A percentile compares a stretch with the other conserved stretches of the same genome.
Conservation (phyloP, 2,329 filamentous ascomycete genomes). For the Periconia sp. region DNA sequence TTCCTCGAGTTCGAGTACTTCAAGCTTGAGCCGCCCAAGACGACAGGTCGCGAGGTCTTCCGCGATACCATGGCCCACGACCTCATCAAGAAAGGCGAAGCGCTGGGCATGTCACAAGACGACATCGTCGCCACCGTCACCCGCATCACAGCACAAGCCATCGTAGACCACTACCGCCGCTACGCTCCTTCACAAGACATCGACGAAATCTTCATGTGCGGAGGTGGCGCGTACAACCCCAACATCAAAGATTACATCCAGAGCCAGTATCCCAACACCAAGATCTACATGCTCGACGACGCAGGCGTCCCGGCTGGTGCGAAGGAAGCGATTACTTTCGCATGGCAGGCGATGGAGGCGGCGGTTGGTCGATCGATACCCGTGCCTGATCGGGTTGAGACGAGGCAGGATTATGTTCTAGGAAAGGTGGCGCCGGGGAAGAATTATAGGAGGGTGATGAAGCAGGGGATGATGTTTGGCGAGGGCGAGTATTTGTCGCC, state of each 20-base stretch:
- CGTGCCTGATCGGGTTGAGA: conserved; percentile 58
- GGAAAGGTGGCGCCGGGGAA: conserved; percentile 58
- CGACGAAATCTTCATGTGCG: conserved; percentile 62
- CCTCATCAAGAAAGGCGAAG: conserved; percentile 48
- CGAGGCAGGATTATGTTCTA: conserved; percentile 53
- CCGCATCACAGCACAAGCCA: conserved; percentile 59
- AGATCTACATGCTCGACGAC: conserved; percentile 59
- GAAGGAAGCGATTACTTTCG: conserved; percentile 62
- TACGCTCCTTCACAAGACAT: conserved; percentile 40
- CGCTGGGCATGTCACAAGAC: conserved; percentile 48
- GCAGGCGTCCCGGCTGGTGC: conserved; percentile 58
- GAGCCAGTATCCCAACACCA: conserved; percentile 48
- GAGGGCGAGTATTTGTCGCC: conserved; percentile 45
- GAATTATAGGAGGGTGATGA: conserved; percentile 59
- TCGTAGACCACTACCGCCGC: conserved; percentile 50
- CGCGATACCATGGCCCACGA: conserved; percentile 56
- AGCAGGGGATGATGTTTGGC: conserved; percentile 56
- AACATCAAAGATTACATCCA: conserved; percentile 59
- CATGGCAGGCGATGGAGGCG: conserved; percentile 63
- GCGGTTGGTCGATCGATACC: conserved; percentile 50
- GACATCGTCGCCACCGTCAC: conserved; percentile 61
- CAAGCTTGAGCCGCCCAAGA: conserved; percentile 56
- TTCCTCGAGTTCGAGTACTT: conserved; percentile 54
- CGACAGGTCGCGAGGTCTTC: conserved; percentile 61
- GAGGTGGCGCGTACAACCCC: conserved; percentile 60